Percentiles rank a stretch among this genome's conserved stretches.
phyloP scores from a whole-genome alignment of 2,329 filamentous ascomycete species.

The Tolypocladium amazonense region DNA sequence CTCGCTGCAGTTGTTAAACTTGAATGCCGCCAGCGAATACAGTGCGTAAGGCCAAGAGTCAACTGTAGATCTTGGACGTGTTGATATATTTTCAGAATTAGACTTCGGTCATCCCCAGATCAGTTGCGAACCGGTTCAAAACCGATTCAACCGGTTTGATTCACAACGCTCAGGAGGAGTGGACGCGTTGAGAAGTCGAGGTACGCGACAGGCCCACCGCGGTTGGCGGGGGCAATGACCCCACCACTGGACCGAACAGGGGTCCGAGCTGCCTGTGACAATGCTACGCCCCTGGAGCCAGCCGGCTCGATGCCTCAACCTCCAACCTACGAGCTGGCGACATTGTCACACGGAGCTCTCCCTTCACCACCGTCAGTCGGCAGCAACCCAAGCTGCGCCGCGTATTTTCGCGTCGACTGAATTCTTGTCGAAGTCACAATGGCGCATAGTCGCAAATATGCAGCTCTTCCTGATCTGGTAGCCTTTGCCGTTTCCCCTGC shows the following conservation, averaged over 20 bases:
- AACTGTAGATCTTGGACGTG: neutral
- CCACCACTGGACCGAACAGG: neutral
- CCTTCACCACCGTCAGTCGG: neutral
- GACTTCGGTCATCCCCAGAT: neutral
- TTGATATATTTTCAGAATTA: neutral
- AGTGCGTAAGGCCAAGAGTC: no score
- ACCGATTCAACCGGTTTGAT: no score
- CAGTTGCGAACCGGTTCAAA: neutral
- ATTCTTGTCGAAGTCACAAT: conserved; percentile 27
- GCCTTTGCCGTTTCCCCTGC: conserved; percentile 11
- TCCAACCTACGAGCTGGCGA: neutral
- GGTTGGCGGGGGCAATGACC: neutral
- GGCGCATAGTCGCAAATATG: conserved; percentile 74
- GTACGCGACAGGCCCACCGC: neutral
- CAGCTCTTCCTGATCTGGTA: conserved; percentile 70
- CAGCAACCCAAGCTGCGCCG: neutral
- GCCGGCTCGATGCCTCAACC: neutral
- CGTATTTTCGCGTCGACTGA: neutral
- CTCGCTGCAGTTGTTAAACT: neutral
- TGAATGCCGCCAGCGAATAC: neutral
- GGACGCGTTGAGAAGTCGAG: neutral
- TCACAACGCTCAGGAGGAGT: neutral
- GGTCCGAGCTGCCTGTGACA: neutral
- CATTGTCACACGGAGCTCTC: neutral
- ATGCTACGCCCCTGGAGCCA: neutral